Evolutionary conservation across 495 filamentous ascomycete species (phyloP), one percentile per base, ranked within the genome.

Genomic region (Podospora pseudoanserina): DNA sequence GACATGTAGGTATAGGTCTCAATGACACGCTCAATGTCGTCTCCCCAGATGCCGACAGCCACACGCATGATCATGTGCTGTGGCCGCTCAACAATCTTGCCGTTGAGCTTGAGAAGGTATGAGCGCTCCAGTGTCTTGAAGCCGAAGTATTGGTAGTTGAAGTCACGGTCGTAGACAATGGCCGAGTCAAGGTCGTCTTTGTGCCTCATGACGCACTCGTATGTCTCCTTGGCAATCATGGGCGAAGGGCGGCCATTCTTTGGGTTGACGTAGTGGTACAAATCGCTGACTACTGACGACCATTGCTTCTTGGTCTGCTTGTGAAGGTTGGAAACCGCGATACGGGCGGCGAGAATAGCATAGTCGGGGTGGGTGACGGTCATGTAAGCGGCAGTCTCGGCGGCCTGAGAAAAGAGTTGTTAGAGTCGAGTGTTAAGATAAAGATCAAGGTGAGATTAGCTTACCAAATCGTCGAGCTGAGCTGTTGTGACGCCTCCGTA

Each of bases 261-360:
- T 23, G 95, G 95, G 82, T 99, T 99, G 77, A 96, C 81, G 81
- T 97, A 99, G 82, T 97, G 86, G 83, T 93, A 97, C 19, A 99
- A 87, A 75, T 98, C 95, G 70, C 88, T 89, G 71, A 99, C 86
- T 67, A 98, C 95, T 67, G 92, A 85, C 5, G 95, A 97, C 81
- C 94, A 99, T 77, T 97, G 94, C 86, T 99, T 99, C 86, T 97
- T 97, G 53, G 95, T 99, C 85, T 99, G 95, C 84, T 99, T 99
- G 87, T 99, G 95, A 65, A 99, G 90, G 85, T 99, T 99, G 71
- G 95, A 98, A 30, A 99, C 96, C 71, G 95, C 95, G 74, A 99
- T 98, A 80, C 95, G 94, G 71, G 95, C 95, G 73, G 95, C 95
- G 63, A 99, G 92, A 81, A 98, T 96, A 79, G 95, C 95, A 80